These are phyloP conservation scores for Colletotrichum sidae DNA, from an alignment of 2,329 filamentous ascomycete genomes.

Conservation along the genomic window DNA sequence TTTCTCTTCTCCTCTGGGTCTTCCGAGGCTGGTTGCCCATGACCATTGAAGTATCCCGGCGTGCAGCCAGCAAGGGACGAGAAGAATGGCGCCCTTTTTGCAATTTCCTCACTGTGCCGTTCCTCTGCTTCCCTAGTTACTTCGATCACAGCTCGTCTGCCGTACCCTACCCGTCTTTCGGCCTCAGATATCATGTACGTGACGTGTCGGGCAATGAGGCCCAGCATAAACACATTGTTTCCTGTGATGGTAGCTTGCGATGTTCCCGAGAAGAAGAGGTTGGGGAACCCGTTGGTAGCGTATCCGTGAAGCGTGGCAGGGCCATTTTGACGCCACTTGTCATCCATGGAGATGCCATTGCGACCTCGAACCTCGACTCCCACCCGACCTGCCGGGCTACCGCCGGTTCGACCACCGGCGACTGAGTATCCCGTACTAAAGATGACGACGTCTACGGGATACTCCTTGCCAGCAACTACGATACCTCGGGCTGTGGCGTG, in stretches of 20 bases:
- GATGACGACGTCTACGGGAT: constrained; percentile 53
- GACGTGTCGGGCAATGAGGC: constrained; percentile 56
- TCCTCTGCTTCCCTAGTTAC: constrained; percentile 41
- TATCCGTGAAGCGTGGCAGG: constrained; percentile 37
- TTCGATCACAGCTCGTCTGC: constrained; percentile 52
- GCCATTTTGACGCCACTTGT: constrained; percentile 36
- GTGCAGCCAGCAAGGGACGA: constrained; percentile 31
- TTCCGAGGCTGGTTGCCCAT: constrained; percentile 2
- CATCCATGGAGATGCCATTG: constrained; percentile 29
- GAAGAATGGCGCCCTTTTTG: constrained; percentile 21
- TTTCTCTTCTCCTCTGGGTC: constrained; percentile 4
- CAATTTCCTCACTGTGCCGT: constrained; percentile 47
- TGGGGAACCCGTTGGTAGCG: constrained; percentile 39
- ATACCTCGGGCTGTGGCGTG: constrained; percentile 41
- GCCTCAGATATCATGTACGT: constrained; percentile 48
- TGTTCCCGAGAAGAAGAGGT: constrained; percentile 37
- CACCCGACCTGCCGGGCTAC: constrained; percentile 34
- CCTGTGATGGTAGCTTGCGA: not conserved
- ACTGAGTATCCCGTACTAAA: constrained; percentile 37
- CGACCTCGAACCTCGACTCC: constrained; percentile 33
- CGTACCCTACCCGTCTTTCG: not conserved
- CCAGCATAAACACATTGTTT: constrained; percentile 3
- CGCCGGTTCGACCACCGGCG: not conserved
- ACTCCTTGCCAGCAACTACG: constrained; percentile 57
- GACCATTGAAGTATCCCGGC: constrained; percentile 14